Evolutionary conservation across 2,329 filamentous ascomycete species (phyloP), one percentile per base, ranked within the genome.

Genomic region (Kalaharituber pfeilii): DNA sequence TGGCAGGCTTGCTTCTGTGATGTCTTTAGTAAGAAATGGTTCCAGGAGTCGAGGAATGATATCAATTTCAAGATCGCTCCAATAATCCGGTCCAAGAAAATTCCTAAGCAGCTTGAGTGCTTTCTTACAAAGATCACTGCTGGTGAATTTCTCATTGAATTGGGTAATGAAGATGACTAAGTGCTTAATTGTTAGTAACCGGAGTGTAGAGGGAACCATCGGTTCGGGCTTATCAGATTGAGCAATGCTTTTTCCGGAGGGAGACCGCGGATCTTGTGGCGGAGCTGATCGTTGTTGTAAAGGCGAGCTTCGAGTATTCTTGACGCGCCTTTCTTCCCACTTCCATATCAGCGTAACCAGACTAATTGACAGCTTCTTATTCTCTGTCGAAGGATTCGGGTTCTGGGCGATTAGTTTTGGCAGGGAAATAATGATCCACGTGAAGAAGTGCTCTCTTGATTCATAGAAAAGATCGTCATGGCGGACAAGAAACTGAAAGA

Each of bases 401-500:
- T 86, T 81, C 22, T 78, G 76, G 0, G 88, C 87, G 53, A 98
- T 85, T 20, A 64, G 52, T 69, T 96, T 96, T 52, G 84, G 77
- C 30, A 98, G 73, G 3, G 86, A 89, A 1, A 81, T 82, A 54
- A 98, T 88, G 66, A 98, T 93, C 59, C 91, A 77, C 54, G 84
- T 78, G 3, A 87, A 80, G 60, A 96, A 93, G 65, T 89, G 88
- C 60, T 98, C 91, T 53, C 91, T 77, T 1, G 86, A 87, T 59
- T 96, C 89, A 62, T 93, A 98, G 70, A 98, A 98, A 3, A 98
- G 72, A 64, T 91, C 82, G 0, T 88, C 84, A 66, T 98, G 89
- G 54, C 85, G 80, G 30, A 95, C 89, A 29, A 98, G 74, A 69
- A 98, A 98, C 64, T 95, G 84, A 72, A 95, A 96, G 63, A 98